phyloP scores from a whole-genome alignment of 1,284 basidiomycete species.

The Sphaerobolus stellatus region DNA sequence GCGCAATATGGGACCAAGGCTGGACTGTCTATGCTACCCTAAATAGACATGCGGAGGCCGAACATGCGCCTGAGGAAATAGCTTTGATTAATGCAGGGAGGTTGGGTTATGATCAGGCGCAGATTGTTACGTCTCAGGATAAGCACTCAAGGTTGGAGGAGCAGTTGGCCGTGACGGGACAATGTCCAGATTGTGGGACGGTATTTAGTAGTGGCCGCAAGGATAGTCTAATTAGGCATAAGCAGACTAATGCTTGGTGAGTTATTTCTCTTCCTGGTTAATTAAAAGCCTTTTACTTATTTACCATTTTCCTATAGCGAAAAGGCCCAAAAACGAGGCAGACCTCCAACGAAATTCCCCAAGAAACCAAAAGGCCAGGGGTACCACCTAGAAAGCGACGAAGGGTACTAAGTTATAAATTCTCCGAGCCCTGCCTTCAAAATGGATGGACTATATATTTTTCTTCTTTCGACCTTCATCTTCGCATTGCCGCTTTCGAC shows the following conservation, averaged over 20 bases:
- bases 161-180: slow-evolving; percentile 2
- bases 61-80: slow-evolving; percentile 7
- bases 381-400: slow-evolving; percentile 1
- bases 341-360: slow-evolving; percentile 9
- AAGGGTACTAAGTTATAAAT: not conserved
- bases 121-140: slow-evolving; percentile 6
- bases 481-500: no score
- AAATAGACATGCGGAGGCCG: slow-evolving; percentile 5
- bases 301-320: slow-evolving; percentile 2
- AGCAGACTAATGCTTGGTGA: slow-evolving; percentile 9
- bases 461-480: not conserved
- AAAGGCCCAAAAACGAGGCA: slow-evolving; percentile 9
- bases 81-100: slow-evolving; percentile 1
- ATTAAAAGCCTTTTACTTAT: not conserved
- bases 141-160: slow-evolving; percentile 4
- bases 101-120: slow-evolving; percentile 1
- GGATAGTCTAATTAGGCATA: slow-evolving; percentile 10
- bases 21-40: slow-evolving; percentile 9
- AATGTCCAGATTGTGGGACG: slow-evolving; percentile 8
- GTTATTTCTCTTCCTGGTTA: not conserved
- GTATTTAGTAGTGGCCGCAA: slow-evolving; percentile 9
- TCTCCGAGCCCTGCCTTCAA: no score
- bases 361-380: slow-evolving; percentile 10
- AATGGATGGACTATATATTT: not conserved
- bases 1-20: slow-evolving; percentile 8